Percentiles rank a stretch among this genome's conserved stretches.
phyloP scores from a whole-genome alignment of 345 rosid species.

The Hypericum perforatum region DNA sequence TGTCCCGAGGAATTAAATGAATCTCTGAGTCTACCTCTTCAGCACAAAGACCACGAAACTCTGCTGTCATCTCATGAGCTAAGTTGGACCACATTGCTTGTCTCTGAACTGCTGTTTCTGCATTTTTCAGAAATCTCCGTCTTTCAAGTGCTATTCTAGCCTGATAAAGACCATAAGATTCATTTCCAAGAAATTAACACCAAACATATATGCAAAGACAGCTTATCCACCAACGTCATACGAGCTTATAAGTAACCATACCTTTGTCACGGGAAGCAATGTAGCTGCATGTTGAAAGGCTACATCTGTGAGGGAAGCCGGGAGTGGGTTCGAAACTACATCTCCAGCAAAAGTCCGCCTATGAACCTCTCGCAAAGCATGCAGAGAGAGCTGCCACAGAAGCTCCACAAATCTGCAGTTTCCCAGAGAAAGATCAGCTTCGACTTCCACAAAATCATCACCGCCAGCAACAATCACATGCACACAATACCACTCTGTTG shows the following conservation, averaged over 20 bases:
- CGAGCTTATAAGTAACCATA: constrained; percentile 6
- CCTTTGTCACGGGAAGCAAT: constrained; percentile 95
- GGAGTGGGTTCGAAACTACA: constrained; percentile 74
- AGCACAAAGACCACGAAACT: constrained; percentile 98
- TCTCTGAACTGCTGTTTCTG: constrained; percentile 88
- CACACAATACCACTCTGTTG: too few relatives aligned
- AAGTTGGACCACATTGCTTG: constrained; percentile 99
- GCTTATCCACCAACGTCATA: too few relatives aligned
- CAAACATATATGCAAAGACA: too few relatives aligned
- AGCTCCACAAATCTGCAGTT: constrained; percentile 90
- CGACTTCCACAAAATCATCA: too few relatives aligned
- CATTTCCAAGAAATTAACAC: too few relatives aligned
- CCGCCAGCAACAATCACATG: too few relatives aligned
- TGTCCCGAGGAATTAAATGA: constrained; percentile 1
- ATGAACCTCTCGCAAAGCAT: constrained; percentile 92
- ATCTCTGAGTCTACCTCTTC: constrained; percentile 61
- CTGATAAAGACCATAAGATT: constrained; percentile 28
- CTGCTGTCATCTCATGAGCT: constrained; percentile 99
- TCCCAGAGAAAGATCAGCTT: too few relatives aligned
- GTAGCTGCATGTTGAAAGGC: constrained; percentile 98
- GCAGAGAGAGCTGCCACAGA: constrained; percentile 96
- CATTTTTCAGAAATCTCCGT: constrained; percentile 81
- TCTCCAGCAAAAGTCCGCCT: constrained; percentile 87
- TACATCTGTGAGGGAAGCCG: constrained; percentile 92
- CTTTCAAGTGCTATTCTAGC: constrained; percentile 98